Evolutionary conservation across 345 rosid species (phyloP), one percentile per base, ranked within the genome.

Genomic region (Isatis tinctoria): DNA sequence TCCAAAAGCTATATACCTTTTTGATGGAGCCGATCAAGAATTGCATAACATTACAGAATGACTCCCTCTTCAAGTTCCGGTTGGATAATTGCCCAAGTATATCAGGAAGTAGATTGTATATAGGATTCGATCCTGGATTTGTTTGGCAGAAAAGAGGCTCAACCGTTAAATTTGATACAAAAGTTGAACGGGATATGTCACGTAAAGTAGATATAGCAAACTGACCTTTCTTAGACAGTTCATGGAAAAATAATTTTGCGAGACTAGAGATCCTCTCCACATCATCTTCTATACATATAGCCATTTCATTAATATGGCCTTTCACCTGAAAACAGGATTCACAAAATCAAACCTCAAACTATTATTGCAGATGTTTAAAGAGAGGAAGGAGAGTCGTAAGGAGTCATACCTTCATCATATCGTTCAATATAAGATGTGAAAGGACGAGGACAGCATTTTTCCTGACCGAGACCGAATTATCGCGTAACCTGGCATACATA

Each of bases 361-460:
- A 45, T 58, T 26, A 52, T n/a, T 36, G 65, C 27, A 11, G 54
- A 73, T 60, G 22, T 65, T 17, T 17, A 43, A 37, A 72, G 20
- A 65, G 43, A 54, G 51, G 20, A 28, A 68, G 45, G 71, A 72
- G 76, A 56, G 22, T 20, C 36, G 20, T 41, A 64, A 16, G 59
- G 39, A 66, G 74, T 39, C 61, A 35, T 69, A 95, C 98, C 98
- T 92, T 95, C 99, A 95, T 95, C 99, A 95, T 95, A 72, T 95
- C 99, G 81, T 95, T 95, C 84, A 92, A 78, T 81, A 95, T 95
- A 77, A 95, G 97, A 84, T 92, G 99, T 56, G 98, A 95, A 70
- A 95, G 98, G 74, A 95, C 98, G 81, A 95, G 78, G 72, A 95
- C 98, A 61, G 97, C 99, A 85, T 92, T 92, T 87, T 95, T 92